phyloP scores from a whole-genome alignment of 1,284 basidiomycete genomes.

The Ceratobasidium sp. region DNA sequence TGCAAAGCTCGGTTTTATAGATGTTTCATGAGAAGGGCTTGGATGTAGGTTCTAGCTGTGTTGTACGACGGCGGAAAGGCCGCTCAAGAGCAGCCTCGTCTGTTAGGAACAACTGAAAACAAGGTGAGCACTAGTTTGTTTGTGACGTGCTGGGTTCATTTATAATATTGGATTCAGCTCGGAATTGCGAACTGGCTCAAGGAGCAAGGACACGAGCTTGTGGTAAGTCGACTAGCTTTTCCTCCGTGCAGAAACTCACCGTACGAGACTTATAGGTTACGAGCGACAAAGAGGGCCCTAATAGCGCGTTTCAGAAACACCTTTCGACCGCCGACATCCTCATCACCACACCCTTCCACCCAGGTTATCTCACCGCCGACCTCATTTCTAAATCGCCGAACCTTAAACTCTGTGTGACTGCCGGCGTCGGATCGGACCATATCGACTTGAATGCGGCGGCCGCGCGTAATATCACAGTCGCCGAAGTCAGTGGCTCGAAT shows the following conservation, averaged over 20 bases:
- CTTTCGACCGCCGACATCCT: constrained; percentile 85
- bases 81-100: constrained; percentile 84
- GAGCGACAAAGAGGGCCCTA: constrained; percentile 62
- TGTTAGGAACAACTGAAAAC: constrained; percentile 93
- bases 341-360: constrained; percentile 95
- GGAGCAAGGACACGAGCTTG: constrained; percentile 81
- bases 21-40: too few relatives aligned
- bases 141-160: neutral
- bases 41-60: too few relatives aligned
- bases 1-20: too few relatives aligned
- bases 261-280: constrained; percentile 69
- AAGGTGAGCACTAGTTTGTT: constrained; percentile 63
- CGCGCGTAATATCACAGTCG: constrained; percentile 84
- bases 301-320: constrained; percentile 85
- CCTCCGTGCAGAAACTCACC: neutral
- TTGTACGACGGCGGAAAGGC: constrained; percentile 70
- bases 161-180: constrained; percentile 64
- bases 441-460: constrained; percentile 93
- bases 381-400: constrained; percentile 78
- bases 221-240: constrained; percentile 61
- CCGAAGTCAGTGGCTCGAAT: constrained; percentile 87
- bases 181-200: constrained; percentile 81
- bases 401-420: constrained; percentile 92
- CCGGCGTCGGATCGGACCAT: constrained; percentile 95
- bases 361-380: constrained; percentile 54